Evolutionary conservation across 305 asterid species (phyloP).

Genomic region (Withania somnifera): DNA sequence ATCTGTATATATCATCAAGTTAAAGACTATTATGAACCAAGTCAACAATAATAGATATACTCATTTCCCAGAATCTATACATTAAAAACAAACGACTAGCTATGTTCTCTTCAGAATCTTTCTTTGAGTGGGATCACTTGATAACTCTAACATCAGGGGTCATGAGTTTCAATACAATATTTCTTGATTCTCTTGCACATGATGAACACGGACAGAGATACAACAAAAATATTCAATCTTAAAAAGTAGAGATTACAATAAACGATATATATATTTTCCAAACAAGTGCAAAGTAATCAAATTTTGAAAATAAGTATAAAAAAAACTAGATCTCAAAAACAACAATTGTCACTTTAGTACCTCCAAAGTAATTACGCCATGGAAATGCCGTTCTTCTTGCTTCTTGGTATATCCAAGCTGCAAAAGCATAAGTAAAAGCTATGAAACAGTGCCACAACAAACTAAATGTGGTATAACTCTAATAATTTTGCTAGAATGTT

Average conservation of each 20-base stretch:
- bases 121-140: not conserved
- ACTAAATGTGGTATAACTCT: not conserved
- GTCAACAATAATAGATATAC: not conserved
- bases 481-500: not conserved
- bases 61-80: not conserved
- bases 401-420: conserved; percentile 99
- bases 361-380: conserved; percentile 90
- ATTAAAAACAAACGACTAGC: not conserved
- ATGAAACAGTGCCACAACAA: not conserved
- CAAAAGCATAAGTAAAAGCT: conserved; percentile 9
- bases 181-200: not conserved
- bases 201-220: not conserved
- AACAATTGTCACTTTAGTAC: conserved; percentile 17
- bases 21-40: not conserved
- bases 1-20: not conserved
- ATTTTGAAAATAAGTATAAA: not conserved
- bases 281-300: not conserved
- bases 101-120: not conserved
- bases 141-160: not conserved
- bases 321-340: not conserved
- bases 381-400: conserved; percentile 89
- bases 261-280: not conserved
- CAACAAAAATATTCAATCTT: not conserved
- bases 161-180: not conserved
- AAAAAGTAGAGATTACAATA: not conserved